These are phyloP conservation scores for Trichosporon sp. DNA, from an alignment of 1,284 basidiomycete species.

Conservation along the genomic window DNA sequence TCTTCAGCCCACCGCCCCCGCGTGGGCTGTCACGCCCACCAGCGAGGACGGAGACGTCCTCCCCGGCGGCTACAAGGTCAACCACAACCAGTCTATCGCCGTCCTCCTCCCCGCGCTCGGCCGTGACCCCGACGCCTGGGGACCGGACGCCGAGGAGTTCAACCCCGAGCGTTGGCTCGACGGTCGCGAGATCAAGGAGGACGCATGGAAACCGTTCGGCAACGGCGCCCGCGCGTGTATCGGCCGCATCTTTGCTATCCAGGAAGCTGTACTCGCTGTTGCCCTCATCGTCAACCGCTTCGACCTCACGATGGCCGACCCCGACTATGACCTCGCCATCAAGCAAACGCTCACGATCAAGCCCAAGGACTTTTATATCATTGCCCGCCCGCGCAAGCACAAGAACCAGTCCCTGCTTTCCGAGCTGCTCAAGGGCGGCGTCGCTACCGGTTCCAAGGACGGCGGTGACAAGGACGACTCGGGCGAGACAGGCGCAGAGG, in stretches of 20 bases:
- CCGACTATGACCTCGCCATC: conserved; percentile 50
- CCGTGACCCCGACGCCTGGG: conserved; percentile 53
- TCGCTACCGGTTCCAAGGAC: background rate
- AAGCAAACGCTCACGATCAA: conserved; percentile 54
- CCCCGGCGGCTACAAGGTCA: conserved; percentile 45
- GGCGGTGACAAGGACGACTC: background rate
- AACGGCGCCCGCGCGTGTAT: conserved; percentile 38
- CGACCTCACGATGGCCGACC: conserved; percentile 51
- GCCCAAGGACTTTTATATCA: conserved; percentile 51
- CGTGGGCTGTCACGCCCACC: conserved; percentile 11
- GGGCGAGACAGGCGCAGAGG: background rate
- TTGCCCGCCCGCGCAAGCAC: conserved; percentile 44
- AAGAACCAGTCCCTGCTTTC: conserved; percentile 16
- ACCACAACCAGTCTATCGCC: conserved; percentile 40
- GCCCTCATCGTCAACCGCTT: conserved; percentile 51
- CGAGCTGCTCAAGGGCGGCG: conserved; percentile 14
- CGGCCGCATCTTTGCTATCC: conserved; percentile 53
- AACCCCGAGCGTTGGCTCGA: conserved; percentile 53
- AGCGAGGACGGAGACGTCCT: conserved; percentile 10
- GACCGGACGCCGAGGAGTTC: conserved; percentile 50
- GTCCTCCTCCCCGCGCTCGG: conserved; percentile 47
- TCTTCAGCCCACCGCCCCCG: conserved; percentile 50
- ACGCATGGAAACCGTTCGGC: conserved; percentile 42
- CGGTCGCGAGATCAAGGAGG: conserved; percentile 46
- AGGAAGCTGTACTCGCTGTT: conserved; percentile 52